Base-by-base conservation (phyloP, 257 asterid species). In the Coffea eugenioides region DNA sequence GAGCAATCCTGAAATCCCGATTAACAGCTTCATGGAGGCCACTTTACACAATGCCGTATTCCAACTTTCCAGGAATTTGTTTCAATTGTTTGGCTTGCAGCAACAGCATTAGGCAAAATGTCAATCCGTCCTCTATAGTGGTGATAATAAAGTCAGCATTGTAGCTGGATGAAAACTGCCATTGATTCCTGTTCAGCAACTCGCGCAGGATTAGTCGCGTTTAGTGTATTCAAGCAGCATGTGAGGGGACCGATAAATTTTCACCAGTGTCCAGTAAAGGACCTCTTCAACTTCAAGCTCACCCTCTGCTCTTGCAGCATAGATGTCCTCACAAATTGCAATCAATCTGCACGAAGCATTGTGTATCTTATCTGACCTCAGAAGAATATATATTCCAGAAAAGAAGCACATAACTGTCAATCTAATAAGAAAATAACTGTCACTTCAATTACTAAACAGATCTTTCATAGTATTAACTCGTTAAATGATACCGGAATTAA, bases 291-390 rank as follows among this genome's bases (percentile, higher is more conserved):
- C 97, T 74, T 91, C 97, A 20, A 96, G 95, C 84, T 94, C 99
- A 12, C 98, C 99, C 88, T 94, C 99, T 64, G 99, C 97, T 84
- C 99, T 87, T 68, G 99, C 97, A 81, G 99, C 97, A 69, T 94
- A 96, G 85, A 96, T 96, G 82, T 96, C 98, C 89, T 94, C 99
- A 66, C 99, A 94, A 75, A 96, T 94, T 75, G 98, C 99, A 3
- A 96, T 94, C 90, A 96, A 81, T 91, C 99, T 95, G 89, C 68
- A 82, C 88, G 92, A 93, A 84, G 91, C 97, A 64, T 21, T 39
- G 43, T 39, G 43, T 39, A 39, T 39, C 43, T 2, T 46, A 74
- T 36, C 36, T 56, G 52, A 57, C 34, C 36, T 23, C 20, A 56
- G 68, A 11, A 23, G 45, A 52, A 54, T 41, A 52, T 15, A 67